Evolutionary conservation across 2,329 filamentous ascomycete species (phyloP).

Genomic region (Trichophyton simii): DNA sequence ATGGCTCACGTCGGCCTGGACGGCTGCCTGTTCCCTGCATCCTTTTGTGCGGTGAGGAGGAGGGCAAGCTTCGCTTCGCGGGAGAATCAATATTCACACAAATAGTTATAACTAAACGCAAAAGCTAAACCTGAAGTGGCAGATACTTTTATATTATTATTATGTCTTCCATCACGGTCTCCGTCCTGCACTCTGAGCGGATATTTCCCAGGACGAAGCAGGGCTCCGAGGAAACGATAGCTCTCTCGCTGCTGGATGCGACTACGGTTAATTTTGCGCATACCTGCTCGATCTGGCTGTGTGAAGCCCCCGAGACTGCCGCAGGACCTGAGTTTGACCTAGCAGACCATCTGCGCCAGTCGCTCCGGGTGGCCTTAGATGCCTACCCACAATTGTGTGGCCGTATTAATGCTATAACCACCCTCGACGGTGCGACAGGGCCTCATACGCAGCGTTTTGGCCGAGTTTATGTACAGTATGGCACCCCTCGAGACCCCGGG

Average conservation of each 20-base stretch:
- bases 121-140: too few species aligned
- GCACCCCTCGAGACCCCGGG: background rate
- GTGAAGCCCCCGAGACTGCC: slow-evolving; percentile 15
- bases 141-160: too few species aligned
- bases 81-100: too few species aligned
- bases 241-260: slow-evolving; percentile 27
- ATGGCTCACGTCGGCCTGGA: too few species aligned
- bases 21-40: too few species aligned
- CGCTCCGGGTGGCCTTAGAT: slow-evolving; percentile 19
- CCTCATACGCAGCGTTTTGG: background rate
- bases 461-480: background rate
- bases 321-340: background rate
- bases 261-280: slow-evolving; percentile 31
- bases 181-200: background rate
- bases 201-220: background rate
- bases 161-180: background rate
- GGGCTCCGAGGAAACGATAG: background rate
- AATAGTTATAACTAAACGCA: too few species aligned
- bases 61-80: too few species aligned
- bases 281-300: slow-evolving; percentile 37
- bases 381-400: slow-evolving; percentile 19
- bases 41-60: too few species aligned
- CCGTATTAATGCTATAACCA: slow-evolving; percentile 19
- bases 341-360: background rate
- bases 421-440: background rate